Evolutionary conservation across 805 yeast genomes (phyloP), one percentile per base, ranked within the genome.

Genomic region (Candida tibetensis): DNA sequence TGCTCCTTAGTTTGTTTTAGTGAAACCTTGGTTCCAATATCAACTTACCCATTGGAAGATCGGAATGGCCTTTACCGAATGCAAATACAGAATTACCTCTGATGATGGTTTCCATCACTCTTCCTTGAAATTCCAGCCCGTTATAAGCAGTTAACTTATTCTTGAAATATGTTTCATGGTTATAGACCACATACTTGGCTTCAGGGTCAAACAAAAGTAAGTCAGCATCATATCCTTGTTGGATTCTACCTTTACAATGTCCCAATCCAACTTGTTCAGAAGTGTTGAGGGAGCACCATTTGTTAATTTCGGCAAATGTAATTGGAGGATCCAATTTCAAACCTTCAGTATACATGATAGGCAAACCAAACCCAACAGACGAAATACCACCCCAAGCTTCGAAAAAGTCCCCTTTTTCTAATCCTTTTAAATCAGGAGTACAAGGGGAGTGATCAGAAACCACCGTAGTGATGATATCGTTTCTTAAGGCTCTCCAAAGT

Each of bases 371-470:
- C 0, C 98, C 98, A 22, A 90, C 95, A 1, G 95, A 85, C 2
- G 95, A 74, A 28, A 90, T 88, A 7, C 98, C 98, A 25, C 97
- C 98, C 98, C 98, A 90, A 2, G 97, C 95, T 25, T 81, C 76
- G 50, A 90, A 79, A 58, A 90, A 90, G 57, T 90, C 95, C 28
- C 96, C 96, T 42, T 77, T 71, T 8, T 79, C 82, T 36, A 88
- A 69, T 16, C 86, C 85, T 61, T 90, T 90, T 53, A 90, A 69
- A 43, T 87, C 87, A 0, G 97, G 95, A 0, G 96, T 87, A 63
- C 98, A 90, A 2, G 97, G 98, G 3, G 96, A 86, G 62, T 90
- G 98, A 60, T 90, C 98, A 9, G 95, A 85, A 5, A 91, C 97
- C 4, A 90, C 95, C 3, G 96, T 81, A 12, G 85, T 76, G 43